Percentiles rank a stretch among this genome's conserved stretches.
These are phyloP conservation scores for Rhizophagus clarus DNA, from an alignment of 192 early-diverging fungal species.

Conservation along the genomic window DNA sequence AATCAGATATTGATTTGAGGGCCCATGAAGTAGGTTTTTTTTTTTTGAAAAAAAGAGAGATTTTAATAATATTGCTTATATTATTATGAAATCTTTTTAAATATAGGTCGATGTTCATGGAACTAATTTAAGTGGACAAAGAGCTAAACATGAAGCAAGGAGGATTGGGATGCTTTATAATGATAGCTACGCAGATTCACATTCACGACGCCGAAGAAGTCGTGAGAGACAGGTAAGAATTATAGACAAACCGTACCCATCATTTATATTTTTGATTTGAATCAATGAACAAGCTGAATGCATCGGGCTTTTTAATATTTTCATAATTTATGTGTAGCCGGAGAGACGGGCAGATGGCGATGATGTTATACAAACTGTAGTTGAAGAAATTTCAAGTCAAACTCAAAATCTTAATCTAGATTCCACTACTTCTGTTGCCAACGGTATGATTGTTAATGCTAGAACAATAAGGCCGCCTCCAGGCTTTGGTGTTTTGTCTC, in stretches of 20 bases:
- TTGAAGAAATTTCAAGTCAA: neutral
- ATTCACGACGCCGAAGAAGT: conserved; percentile 17
- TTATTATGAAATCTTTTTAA: conserved; percentile 9
- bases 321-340: conserved; percentile 29
- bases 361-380: neutral
- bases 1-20: conserved; percentile 86
- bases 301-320: too few species aligned
- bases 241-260: neutral
- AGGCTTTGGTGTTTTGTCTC: conserved; percentile 8
- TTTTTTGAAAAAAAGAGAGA: conserved; percentile 29
- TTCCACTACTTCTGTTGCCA: neutral
- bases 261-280: neutral
- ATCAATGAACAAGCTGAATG: neutral
- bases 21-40: conserved; percentile 74
- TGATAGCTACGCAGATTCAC: conserved; percentile 25
- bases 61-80: conserved; percentile 34
- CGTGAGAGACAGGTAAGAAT: conserved; percentile 17
- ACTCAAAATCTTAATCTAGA: conserved; percentile 3
- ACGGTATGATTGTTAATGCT: neutral
- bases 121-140: conserved; percentile 34
- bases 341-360: neutral
- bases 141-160: conserved; percentile 42
- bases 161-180: conserved; percentile 39
- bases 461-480: conserved; percentile 25
- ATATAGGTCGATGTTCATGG: conserved; percentile 46